Base-by-base conservation (phyloP, 768 basidiomycete genomes). In the Serendipita sp. region DNA sequence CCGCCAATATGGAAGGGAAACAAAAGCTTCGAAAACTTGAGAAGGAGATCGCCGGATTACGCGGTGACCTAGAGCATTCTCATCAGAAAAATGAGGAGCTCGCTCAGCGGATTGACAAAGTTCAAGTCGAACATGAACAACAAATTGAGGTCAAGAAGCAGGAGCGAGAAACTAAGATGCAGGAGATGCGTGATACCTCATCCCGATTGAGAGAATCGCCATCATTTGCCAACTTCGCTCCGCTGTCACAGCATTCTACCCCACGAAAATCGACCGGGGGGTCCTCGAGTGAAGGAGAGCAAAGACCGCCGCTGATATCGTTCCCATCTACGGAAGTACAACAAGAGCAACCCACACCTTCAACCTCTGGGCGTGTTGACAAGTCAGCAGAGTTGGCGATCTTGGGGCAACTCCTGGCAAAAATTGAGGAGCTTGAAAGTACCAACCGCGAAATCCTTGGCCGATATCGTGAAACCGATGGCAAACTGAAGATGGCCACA, bases 351-450 rank as follows among this genome's bases (percentile, higher is more conserved):
- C 65, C 68, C 44, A 23, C 23, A 23, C 67, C 11, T 23, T 32
- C 1, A 69, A 52, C 69, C 68, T 63, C 63, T 67, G 44, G 51
- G 67, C 23, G 23, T 23, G 23, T 23, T 23, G 23, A 23, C 23
- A 58, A 67, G 5, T 35, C 69, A 16, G 63, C 51, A 16, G 73
- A 82, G 78, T 68, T 75, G 73, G 68, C 77, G 2, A 69, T 91
- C 63, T 80, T 91, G n/a, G 76, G 82, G 8, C 85, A 88, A 71
- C 80, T 91, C 4, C 74, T 90, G 47, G 70, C 75, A 15, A 91
- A 91, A 74, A 86, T 91, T 62, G 77, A 79, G 54, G 89, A 91
- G 71, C 78, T 91, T 1, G 88, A 91, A 70, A 79, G 83, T 44
- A 81, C 86, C 2, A 91, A 91, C 68, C 67, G 75, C 4, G 80